phyloP scores from a whole-genome alignment of 495 filamentous ascomycete genomes.

The Penicillium cinerascens region DNA sequence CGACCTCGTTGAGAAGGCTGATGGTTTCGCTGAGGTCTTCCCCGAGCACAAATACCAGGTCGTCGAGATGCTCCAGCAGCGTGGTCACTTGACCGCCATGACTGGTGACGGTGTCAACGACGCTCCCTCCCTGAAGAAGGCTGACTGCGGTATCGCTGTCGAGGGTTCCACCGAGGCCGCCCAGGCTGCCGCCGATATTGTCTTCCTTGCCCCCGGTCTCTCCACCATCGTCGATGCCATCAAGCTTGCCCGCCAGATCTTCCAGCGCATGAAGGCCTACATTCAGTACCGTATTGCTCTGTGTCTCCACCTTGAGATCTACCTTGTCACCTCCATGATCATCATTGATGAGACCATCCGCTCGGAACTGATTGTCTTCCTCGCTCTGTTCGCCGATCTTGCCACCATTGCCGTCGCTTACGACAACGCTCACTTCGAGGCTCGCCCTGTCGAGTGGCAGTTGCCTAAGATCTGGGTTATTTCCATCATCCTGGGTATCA shows the following conservation, averaged over 20 bases:
- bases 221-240: constrained; percentile 73
- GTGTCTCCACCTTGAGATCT: constrained; percentile 72
- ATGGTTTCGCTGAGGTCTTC: constrained; percentile 75
- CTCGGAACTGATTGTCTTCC: constrained; percentile 69
- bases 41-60: constrained; percentile 78
- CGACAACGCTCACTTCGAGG: constrained; percentile 72
- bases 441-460: constrained; percentile 72
- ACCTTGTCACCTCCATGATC: constrained; percentile 74
- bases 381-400: constrained; percentile 73
- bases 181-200: constrained; percentile 74
- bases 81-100: constrained; percentile 72
- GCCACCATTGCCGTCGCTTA: constrained; percentile 74
- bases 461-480: constrained; percentile 77
- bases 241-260: constrained; percentile 75
- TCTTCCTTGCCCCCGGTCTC: constrained; percentile 76
- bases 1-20: constrained; percentile 71
- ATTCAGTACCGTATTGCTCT: constrained; percentile 79
- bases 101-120: constrained; percentile 76
- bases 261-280: constrained; percentile 81
- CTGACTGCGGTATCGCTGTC: constrained; percentile 74
- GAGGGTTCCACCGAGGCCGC: constrained; percentile 74
- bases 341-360: constrained; percentile 70
- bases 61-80: constrained; percentile 71
- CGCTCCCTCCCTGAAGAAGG: constrained; percentile 69
- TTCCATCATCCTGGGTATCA: constrained; percentile 60